These are phyloP conservation scores for Trametes polyzona DNA, from an alignment of 1,284 basidiomycete species.

Conservation along the genomic window DNA sequence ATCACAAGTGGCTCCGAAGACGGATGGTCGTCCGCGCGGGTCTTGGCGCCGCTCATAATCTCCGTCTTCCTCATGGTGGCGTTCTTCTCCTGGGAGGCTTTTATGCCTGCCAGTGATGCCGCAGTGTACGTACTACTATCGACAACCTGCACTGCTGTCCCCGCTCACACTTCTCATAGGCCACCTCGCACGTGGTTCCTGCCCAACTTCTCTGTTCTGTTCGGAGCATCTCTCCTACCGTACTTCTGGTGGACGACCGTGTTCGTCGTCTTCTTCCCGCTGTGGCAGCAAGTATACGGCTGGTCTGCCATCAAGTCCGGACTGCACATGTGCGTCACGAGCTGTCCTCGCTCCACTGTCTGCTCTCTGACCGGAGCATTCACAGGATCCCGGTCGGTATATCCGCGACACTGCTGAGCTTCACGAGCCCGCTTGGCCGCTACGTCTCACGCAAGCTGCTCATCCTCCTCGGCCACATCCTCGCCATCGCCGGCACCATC, in stretches of 20 bases:
- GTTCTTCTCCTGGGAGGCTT: constrained; percentile 47
- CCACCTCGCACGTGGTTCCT: constrained; percentile 31
- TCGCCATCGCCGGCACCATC: constrained; percentile 38
- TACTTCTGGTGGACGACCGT: constrained; percentile 43
- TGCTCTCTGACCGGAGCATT: neutral
- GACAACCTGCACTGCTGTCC: neutral
- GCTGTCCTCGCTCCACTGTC: neutral
- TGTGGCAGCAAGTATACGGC: constrained; percentile 42
- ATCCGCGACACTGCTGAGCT: constrained; percentile 33
- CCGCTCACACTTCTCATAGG: neutral
- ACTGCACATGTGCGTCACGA: constrained; percentile 39
- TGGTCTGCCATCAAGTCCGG: constrained; percentile 39
- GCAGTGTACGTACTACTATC: constrained; percentile 36
- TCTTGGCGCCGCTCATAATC: constrained; percentile 40
- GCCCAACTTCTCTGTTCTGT: constrained; percentile 38
- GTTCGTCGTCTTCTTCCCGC: constrained; percentile 35
- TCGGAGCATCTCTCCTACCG: constrained; percentile 41
- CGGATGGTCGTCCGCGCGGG: constrained; percentile 42
- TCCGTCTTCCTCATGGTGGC: constrained; percentile 38
- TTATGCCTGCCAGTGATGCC: constrained; percentile 37
- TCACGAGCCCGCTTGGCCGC: constrained; percentile 39
- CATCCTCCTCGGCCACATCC: constrained; percentile 39
- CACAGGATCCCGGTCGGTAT: constrained; percentile 34
- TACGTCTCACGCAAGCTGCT: constrained; percentile 40
- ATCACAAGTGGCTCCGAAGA: constrained; percentile 41